phyloP scores from a whole-genome alignment of 2,329 filamentous ascomycete genomes.

The Bertia moriformis region DNA sequence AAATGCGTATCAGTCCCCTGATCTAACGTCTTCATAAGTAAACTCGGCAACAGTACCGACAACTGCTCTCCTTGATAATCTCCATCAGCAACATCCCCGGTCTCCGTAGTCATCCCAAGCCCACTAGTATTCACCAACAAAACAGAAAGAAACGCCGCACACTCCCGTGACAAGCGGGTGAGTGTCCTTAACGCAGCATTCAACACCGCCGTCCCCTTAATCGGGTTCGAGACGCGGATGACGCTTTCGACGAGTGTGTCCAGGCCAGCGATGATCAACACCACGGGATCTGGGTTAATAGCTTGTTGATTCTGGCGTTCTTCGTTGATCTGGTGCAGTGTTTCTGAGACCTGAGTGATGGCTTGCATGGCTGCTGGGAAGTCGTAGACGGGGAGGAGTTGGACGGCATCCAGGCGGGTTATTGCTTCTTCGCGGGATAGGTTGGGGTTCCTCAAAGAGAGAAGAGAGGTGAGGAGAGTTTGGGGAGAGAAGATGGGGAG shows the following conservation, averaged over 20 bases:
- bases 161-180: background rate
- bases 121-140: background rate
- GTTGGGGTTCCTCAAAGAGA: background rate
- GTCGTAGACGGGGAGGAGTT: background rate
- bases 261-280: background rate
- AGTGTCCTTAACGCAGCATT: background rate
- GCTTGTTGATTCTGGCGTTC: background rate
- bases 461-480: background rate
- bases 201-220: background rate
- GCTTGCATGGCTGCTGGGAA: background rate
- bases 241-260: background rate
- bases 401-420: background rate
- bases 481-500: background rate
- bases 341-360: background rate
- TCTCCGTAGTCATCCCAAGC: no score
- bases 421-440: background rate
- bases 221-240: background rate
- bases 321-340: no score
- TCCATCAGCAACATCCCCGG: no score
- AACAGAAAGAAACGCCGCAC: background rate
- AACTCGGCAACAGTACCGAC: slow-evolving; percentile 10
- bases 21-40: slow-evolving; percentile 18
- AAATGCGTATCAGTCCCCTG: slow-evolving; percentile 22
- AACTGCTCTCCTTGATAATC: slow-evolving; percentile 4
- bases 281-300: background rate